phyloP scores from a whole-genome alignment of 1,284 basidiomycete genomes.

The Cutaneotrichosporon dermatis region DNA sequence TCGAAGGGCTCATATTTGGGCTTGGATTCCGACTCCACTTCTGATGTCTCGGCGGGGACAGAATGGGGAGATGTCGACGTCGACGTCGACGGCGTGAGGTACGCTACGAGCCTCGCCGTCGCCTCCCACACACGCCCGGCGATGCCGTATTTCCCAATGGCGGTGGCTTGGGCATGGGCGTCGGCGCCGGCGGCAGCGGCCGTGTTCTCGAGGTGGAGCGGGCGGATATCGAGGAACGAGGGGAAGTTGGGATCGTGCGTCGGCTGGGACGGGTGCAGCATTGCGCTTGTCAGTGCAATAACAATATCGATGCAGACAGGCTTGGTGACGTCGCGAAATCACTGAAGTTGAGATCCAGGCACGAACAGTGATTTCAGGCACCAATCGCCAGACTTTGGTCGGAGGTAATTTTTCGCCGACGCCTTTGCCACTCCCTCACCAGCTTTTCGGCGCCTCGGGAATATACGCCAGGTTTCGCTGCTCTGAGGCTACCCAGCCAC shows the following conservation, averaged over 20 bases:
- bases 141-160: constrained; percentile 43
- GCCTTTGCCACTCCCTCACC: no score
- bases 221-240: constrained; percentile 39
- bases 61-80: neutral
- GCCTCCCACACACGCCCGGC: constrained; percentile 48
- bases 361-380: no score
- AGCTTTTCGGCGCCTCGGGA: no score
- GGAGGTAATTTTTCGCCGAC: no score
- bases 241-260: constrained; percentile 46
- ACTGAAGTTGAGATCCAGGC: no score
- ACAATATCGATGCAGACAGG: neutral
- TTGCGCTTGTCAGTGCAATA: neutral
- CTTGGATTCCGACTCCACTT: neutral
- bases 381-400: no score
- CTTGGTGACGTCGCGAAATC: no score
- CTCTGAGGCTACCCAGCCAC: no score
- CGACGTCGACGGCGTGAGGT: constrained; percentile 39
- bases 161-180: constrained; percentile 27
- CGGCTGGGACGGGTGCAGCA: neutral
- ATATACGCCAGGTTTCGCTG: no score
- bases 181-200: constrained; percentile 14
- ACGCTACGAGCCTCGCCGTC: constrained; percentile 33
- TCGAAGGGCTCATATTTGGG: constrained; percentile 14
- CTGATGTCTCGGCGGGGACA: neutral
- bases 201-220: constrained; percentile 22